Base-by-base conservation (phyloP, 169 alveolate species). In the Plasmodium berghei region DNA sequence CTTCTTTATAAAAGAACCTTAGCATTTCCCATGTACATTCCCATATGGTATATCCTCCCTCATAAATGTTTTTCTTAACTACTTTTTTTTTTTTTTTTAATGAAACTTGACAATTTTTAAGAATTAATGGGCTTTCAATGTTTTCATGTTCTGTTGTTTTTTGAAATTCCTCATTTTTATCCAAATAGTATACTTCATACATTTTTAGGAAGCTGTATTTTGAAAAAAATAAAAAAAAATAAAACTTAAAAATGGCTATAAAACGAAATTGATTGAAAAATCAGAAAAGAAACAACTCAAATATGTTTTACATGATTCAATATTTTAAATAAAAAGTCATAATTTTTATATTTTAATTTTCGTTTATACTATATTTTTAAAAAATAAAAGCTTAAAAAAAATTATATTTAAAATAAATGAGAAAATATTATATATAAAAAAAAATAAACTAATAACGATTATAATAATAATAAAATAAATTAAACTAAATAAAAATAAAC, bases 11-110 rank as follows among this genome's bases (percentile, higher is more conserved):
- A 1, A 83, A 48, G 52, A 83, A 83, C 42, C 42, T 83, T 49
- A 83, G 49, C 90, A 83, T 83, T 22, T 83, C 90, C 90, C 90
- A 83, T 49, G 90, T 83, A 59, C 90, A 83, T 28, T 83, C 90
- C 90, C 90, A 83, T 69, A 83, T 83, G 58, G 90, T 69, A 58
- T 83, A 83, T 34, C 90, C 90, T 34, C 90, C 90, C 55, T 83
- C 90, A 48, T 83, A 83, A 16, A 61, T 26, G 49, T 83, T 83
- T 45, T 70, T 52, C 54, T 28, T 61, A 16, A 83, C 83, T 49
- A 83, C 12, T 66, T 67, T 83, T 55, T 28, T 55, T 56, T 83
- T 66, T 62, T 83, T 83, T 72, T 83, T 61, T 49, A 24, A 6
- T 58, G 24, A 18, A 56, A 83, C 64, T 56, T 64, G 42, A 54